phyloP scores from a whole-genome alignment of 2,329 filamentous ascomycete species.

The Ceratocystiopsis brevicomis region DNA sequence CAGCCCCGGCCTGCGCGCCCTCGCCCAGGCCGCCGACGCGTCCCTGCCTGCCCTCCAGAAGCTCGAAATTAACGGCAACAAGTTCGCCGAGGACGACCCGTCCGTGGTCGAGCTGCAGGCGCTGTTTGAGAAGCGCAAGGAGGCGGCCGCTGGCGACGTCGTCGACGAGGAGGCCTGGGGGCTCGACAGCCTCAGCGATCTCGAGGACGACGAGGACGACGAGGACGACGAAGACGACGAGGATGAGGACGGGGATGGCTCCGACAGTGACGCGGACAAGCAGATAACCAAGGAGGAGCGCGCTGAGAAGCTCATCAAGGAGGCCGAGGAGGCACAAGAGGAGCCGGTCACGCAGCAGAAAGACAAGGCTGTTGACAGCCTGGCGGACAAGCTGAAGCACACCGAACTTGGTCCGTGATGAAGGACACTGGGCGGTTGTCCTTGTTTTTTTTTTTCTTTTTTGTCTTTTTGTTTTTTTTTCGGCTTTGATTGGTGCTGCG shows the following conservation, averaged over 20 bases:
- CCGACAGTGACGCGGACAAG: slow-evolving; percentile 28
- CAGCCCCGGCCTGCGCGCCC: slow-evolving; percentile 48
- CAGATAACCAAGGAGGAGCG: slow-evolving; percentile 35
- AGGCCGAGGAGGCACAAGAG: slow-evolving; percentile 53
- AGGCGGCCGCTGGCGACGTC: slow-evolving; percentile 45
- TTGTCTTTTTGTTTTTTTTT: background rate
- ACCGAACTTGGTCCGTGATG: background rate
- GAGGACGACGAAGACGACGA: slow-evolving; percentile 51
- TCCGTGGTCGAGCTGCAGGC: slow-evolving; percentile 49
- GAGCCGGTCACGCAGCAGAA: slow-evolving; percentile 53
- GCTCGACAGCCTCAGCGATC: slow-evolving; percentile 68
- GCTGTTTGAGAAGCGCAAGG: slow-evolving; percentile 59
- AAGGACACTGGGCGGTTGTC: too few relatives aligned
- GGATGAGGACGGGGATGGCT: slow-evolving; percentile 52
- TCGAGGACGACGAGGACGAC: slow-evolving; percentile 57
- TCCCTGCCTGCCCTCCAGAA: slow-evolving; percentile 60
- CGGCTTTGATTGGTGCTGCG: background rate
- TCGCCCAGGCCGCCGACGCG: slow-evolving; percentile 48
- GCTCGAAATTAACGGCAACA: slow-evolving; percentile 91
- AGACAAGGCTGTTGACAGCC: slow-evolving; percentile 61
- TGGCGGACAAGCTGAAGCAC: slow-evolving; percentile 49
- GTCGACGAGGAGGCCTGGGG: slow-evolving; percentile 68
- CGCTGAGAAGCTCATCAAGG: slow-evolving; percentile 49
- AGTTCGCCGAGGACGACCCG: slow-evolving; percentile 71
- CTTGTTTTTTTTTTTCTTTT: background rate